Evolutionary conservation across 176 grass and related monocot species (phyloP).

Genomic region (Hsuehochloa calcarea): DNA sequence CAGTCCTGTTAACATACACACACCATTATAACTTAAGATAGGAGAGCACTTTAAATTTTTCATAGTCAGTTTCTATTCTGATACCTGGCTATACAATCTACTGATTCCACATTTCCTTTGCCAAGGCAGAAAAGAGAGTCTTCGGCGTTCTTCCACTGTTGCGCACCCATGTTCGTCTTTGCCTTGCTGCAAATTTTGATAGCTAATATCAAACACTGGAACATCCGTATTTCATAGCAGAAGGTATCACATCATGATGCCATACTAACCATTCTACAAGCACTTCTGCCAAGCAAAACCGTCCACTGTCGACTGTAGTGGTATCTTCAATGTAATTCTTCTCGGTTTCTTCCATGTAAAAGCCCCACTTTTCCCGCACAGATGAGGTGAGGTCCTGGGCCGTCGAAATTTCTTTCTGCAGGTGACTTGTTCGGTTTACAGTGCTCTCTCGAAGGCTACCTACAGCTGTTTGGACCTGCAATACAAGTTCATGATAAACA

Average conservation of each 20-base stretch:
- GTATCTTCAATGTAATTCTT: conserved; percentile 85
- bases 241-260: conserved; percentile 14
- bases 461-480: conserved; percentile 93
- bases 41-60: not conserved
- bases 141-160: conserved; percentile 84
- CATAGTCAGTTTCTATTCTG: not conserved
- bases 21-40: not conserved
- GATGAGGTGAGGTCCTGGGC: conserved; percentile 68
- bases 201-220: conserved; percentile 20
- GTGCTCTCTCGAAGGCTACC: conserved; percentile 63
- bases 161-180: conserved; percentile 65
- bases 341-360: conserved; percentile 91
- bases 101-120: conserved; percentile 80
- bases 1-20: conserved; percentile 47
- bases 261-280: conserved; percentile 70
- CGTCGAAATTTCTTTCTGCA: conserved; percentile 74
- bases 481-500: conserved; percentile 30
- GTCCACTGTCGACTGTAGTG: conserved; percentile 57
- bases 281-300: conserved; percentile 60
- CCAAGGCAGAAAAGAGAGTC: conserved; percentile 84
- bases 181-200: conserved; percentile 62
- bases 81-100: conserved; percentile 89
- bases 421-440: conserved; percentile 60
- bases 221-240: not conserved
- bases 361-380: conserved; percentile 65